Evolutionary conservation across 192 early-diverging fungal genomes (phyloP), one percentile per base, ranked within the genome.

Genomic region (Lobosporangium transversale): DNA sequence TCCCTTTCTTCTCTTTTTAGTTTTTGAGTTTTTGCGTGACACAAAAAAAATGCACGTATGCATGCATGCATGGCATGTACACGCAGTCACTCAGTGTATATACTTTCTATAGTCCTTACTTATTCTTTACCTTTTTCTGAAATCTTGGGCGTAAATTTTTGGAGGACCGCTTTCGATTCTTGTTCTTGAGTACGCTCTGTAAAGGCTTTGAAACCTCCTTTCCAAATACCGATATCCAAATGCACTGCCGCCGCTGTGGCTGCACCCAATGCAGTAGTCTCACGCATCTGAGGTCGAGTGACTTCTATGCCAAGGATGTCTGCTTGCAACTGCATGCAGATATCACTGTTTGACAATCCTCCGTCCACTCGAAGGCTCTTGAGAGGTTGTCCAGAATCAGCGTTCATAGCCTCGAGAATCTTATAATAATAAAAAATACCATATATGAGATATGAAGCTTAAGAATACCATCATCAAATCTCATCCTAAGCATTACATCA

Each of bases 271-370:
- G 95, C 96, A 26, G 96, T 96, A 3, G 92, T 95, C 70, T 98
- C 96, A 36, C 88, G 83, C 94, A 96, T 98, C 37, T 80, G 81
- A 2, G 96, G 96, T 40, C 96, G 82, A 37, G 85, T 75, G 10
- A 96, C 94, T 33, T 90, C 83, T 50, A 96, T 91, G 15, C 88
- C 87, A 20, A 94, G 67, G 29, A 95, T 84, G 66, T 98, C 89
- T 15, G 96, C 89, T 83, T 96, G 94, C 53, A 98, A 83, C 80
- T 98, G 94, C 96, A 98, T 98, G 55, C 88, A 86, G 36, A 93
- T 52, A 61, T 95, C 92, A 26, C 95, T 95, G 79, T 93, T 93
- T 31, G 93, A 94, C 75, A 98, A 79, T 12, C 96, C 96, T n/a
- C 96, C 96, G 67, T 98, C 96, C n/a, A 95, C 96, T 35, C 92